phyloP scores from a whole-genome alignment of 2,329 filamentous ascomycete genomes.

The Pseudogymnoascus sp. region DNA sequence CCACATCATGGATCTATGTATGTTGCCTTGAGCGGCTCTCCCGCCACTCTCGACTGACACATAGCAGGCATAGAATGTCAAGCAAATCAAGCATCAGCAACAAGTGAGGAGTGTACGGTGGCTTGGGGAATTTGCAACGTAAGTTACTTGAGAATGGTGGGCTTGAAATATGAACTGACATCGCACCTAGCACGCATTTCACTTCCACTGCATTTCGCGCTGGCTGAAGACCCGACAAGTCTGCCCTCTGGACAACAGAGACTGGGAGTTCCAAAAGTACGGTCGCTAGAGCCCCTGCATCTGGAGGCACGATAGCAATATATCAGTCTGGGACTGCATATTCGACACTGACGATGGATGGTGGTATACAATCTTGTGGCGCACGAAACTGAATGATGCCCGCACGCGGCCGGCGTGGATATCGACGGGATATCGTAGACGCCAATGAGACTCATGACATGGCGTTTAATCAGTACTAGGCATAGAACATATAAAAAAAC shows the following conservation, averaged over 20 bases:
- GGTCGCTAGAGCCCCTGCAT: conserved; percentile 48
- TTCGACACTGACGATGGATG: neutral
- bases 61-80: conserved; percentile 85
- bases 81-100: conserved; percentile 94
- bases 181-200: conserved; percentile 77
- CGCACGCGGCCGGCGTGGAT: conserved; percentile 2
- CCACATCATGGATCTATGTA: conserved; percentile 99
- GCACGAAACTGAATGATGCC: conserved; percentile 5
- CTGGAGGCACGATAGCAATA: neutral
- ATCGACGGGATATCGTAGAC: conserved; percentile 5
- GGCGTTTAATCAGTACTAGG: conserved; percentile 8
- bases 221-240: conserved; percentile 99
- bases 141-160: conserved; percentile 33
- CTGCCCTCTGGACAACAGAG: conserved; percentile 92
- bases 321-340: conserved; percentile 2
- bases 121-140: conserved; percentile 99
- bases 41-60: conserved; percentile 16
- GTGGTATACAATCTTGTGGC: conserved; percentile 5
- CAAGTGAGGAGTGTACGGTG: conserved; percentile 95
- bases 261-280: conserved; percentile 99
- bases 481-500: conserved; percentile 4
- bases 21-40: conserved; percentile 27
- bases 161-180: conserved; percentile 11
- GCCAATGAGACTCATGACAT: neutral
- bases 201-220: conserved; percentile 98